phyloP scores from a whole-genome alignment of 345 rosid genomes.

The Boechera stricta region DNA sequence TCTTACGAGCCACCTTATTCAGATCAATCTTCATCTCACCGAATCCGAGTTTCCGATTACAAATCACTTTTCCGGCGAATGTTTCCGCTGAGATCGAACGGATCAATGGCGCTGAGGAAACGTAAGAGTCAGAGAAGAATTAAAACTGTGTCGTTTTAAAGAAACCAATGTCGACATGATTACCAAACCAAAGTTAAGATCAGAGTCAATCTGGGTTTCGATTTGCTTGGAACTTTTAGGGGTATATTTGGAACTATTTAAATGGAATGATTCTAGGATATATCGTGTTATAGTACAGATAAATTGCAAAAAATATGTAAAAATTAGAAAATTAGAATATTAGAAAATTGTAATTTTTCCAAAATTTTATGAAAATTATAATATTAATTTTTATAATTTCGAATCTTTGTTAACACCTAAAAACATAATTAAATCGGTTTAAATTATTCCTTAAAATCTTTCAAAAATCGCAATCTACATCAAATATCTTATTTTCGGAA shows the following conservation, averaged over 20 bases:
- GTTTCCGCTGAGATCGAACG: constrained; percentile 10
- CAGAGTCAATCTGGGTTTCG: not conserved
- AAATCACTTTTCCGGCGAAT: constrained; percentile 19
- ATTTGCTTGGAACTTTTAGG: not conserved
- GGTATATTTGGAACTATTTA: not conserved
- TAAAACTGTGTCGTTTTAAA: constrained; percentile 39
- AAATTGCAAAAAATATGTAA: no score
- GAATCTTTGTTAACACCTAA: no score
- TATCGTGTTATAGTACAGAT: no score
- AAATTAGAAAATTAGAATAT: no score
- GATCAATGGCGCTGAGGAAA: constrained; percentile 23
- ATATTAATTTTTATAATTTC: no score
- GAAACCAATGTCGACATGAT: constrained; percentile 43
- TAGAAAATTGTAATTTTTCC: no score
- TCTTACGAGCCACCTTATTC: constrained; percentile 57
- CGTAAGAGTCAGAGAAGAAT: constrained; percentile 33
- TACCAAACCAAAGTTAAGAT: not conserved
- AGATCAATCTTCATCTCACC: constrained; percentile 73
- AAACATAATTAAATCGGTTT: no score
- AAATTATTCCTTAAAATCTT: no score
- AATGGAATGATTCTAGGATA: no score
- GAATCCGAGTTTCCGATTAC: constrained; percentile 16
- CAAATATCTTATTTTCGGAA: no score
- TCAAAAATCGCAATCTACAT: no score
- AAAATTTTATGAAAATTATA: no score